A percentile compares a stretch with the other conserved stretches of the same genome.
Conservation (phyloP, 306 rosid species). For the Arachis hypogaea region DNA sequence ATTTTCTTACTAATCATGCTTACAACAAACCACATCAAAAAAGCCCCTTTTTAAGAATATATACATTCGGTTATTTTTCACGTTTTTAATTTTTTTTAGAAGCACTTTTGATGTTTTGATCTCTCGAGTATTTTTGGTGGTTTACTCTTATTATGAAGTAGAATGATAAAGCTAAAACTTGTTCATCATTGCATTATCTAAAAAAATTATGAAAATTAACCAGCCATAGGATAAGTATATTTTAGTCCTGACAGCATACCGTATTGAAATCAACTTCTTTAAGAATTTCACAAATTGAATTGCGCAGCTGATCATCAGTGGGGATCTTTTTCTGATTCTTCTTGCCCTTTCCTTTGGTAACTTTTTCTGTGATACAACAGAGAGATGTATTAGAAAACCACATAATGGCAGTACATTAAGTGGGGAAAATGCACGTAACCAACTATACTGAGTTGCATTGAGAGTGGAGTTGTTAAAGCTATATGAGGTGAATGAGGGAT, state of each 20-base stretch:
- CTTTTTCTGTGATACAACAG: slow-evolving; percentile 50
- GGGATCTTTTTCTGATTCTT: slow-evolving; percentile 62
- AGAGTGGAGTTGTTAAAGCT: too few species aligned
- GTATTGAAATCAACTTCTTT: slow-evolving; percentile 98
- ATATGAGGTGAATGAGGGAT: too few species aligned
- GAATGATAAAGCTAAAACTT: slow-evolving; percentile 14
- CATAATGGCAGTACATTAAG: too few species aligned
- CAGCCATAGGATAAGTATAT: neutral
- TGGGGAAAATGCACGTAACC: too few species aligned
- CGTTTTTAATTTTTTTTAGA: too few species aligned
- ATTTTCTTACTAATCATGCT: too few species aligned
- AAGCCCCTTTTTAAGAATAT: too few species aligned
- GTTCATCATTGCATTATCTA: slow-evolving; percentile 12
- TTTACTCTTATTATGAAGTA: neutral
- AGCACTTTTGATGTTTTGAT: too few species aligned
- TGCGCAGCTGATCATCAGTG: slow-evolving; percentile 72
- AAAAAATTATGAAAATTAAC: neutral
- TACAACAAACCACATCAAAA: too few species aligned
- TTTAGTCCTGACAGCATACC: slow-evolving; percentile 52
- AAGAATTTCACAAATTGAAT: slow-evolving; percentile 88
- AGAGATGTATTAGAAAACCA: neutral
- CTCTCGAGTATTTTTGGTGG: too few species aligned
- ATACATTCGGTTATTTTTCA: too few species aligned
- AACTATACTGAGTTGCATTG: too few species aligned
- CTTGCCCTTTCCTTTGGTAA: slow-evolving; percentile 67